Percentiles rank a stretch among this genome's conserved stretches.
Conservation (phyloP, 768 basidiomycete species). For the Auricularia sp. region DNA sequence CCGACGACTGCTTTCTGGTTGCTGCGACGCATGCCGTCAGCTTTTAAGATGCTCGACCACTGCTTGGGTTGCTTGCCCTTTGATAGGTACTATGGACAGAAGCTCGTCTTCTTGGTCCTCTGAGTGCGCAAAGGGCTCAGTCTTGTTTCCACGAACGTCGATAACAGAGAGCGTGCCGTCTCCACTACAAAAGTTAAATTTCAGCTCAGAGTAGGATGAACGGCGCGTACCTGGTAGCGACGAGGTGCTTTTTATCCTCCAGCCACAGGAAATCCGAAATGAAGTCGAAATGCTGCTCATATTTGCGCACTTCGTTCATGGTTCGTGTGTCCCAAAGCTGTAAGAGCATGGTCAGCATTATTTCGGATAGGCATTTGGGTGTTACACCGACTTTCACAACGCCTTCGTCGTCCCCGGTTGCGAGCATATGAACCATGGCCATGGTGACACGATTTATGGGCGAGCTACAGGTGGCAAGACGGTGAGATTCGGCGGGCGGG, state of each 20-base stretch:
- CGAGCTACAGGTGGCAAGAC: slow-evolving; percentile 34
- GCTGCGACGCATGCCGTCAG: slow-evolving; percentile 25
- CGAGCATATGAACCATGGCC: slow-evolving; percentile 59
- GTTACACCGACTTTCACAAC: slow-evolving; percentile 64
- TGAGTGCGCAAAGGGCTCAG: slow-evolving; percentile 70
- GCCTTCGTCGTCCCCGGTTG: slow-evolving; percentile 90
- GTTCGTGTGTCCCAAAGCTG: slow-evolving; percentile 88
- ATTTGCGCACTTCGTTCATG: slow-evolving; percentile 50
- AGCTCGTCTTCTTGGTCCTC: slow-evolving; percentile 96
- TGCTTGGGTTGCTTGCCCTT: slow-evolving; percentile 37
- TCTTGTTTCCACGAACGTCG: slow-evolving; percentile 76
- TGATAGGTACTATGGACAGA: slow-evolving; percentile 76
- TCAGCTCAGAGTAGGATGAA: neutral
- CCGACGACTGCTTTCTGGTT: slow-evolving; percentile 80
- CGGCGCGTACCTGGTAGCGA: slow-evolving; percentile 68
- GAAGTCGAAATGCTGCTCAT: slow-evolving; percentile 88
- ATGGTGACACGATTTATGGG: slow-evolving; percentile 80
- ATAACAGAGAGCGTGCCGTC: slow-evolving; percentile 91
- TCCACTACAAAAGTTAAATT: slow-evolving; percentile 40
- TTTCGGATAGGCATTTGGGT: too few relatives aligned
- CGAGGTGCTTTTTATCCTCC: slow-evolving; percentile 54
- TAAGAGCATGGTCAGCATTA: neutral
- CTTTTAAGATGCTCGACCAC: neutral
- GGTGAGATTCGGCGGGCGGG: slow-evolving; percentile 13
- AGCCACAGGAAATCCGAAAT: slow-evolving; percentile 88